A percentile compares a stretch with the other conserved stretches of the same genome.
Conservation (phyloP, 2,329 filamentous ascomycete genomes). For the Talaromyces pinophilus region DNA sequence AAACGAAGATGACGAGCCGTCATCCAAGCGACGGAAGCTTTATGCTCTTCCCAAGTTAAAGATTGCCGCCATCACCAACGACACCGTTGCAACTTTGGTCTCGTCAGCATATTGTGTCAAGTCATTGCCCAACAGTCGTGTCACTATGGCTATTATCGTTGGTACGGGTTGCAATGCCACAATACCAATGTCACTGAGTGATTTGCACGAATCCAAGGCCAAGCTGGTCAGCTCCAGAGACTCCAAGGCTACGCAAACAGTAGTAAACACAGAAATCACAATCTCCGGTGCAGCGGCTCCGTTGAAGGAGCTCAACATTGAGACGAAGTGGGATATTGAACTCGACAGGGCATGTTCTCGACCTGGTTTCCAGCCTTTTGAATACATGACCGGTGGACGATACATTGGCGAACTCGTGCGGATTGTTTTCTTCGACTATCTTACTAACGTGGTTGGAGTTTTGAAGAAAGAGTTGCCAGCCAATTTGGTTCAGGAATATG, state of each 20-base stretch:
- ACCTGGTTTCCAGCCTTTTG: conserved; percentile 77
- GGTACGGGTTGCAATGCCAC: conserved; percentile 82
- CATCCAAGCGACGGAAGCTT: conserved; percentile 48
- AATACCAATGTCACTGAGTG: conserved; percentile 66
- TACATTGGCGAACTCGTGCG: conserved; percentile 77
- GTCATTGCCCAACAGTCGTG: conserved; percentile 61
- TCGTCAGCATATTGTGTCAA: conserved; percentile 74
- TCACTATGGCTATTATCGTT: conserved; percentile 77
- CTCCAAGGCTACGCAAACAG: conserved; percentile 62
- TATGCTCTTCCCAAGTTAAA: conserved; percentile 64
- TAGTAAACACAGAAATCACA: conserved; percentile 83
- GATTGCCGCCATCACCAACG: conserved; percentile 77
- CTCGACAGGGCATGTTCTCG: conserved; percentile 67
- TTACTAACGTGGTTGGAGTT: conserved; percentile 50
- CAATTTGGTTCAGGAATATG: conserved; percentile 59
- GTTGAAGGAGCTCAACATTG: conserved; percentile 59
- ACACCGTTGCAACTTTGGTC: conserved; percentile 75
- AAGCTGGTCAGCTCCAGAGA: conserved; percentile 50
- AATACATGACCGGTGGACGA: conserved; percentile 80
- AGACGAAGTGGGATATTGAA: conserved; percentile 69
- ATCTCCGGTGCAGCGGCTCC: conserved; percentile 74
- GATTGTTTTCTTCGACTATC: conserved; percentile 67
- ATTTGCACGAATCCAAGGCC: conserved; percentile 66
- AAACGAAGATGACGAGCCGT: conserved; percentile 42
- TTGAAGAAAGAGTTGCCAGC: conserved; percentile 53